Percentiles rank a stretch among this genome's conserved stretches.
phyloP scores from a whole-genome alignment of 2,329 filamentous ascomycete genomes.

The Colletotrichum trifolii region DNA sequence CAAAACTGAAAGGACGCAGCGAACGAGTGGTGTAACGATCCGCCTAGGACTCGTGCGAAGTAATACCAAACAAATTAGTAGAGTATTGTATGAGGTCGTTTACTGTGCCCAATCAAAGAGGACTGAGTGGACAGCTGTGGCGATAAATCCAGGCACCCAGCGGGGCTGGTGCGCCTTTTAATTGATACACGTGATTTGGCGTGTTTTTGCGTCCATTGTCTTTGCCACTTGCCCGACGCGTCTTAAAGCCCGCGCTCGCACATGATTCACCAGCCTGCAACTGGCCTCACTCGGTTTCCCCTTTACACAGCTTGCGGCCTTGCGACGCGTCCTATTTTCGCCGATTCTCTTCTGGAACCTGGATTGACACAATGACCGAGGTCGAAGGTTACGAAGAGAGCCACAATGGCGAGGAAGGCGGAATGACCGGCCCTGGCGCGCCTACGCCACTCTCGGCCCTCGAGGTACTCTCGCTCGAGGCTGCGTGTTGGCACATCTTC shows the following conservation, averaged over 20 bases:
- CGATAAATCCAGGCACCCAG: conserved; percentile 26
- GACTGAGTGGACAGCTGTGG: not conserved
- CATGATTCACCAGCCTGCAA: not conserved
- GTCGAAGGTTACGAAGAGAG: conserved; percentile 76
- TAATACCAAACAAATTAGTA: no score
- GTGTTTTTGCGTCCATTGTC: conserved; percentile 42
- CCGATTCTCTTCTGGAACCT: not conserved
- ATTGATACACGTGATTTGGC: conserved; percentile 51
- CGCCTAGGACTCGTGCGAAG: no score
- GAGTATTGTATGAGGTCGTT: not conserved
- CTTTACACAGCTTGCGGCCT: not conserved
- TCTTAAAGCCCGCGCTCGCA: conserved; percentile 37
- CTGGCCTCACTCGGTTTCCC: not conserved
- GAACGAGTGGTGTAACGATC: no score
- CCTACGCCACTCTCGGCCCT: conserved; percentile 87
- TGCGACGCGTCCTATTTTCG: not conserved
- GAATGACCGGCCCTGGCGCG: conserved; percentile 86
- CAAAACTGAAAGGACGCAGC: no score
- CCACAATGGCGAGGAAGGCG: conserved; percentile 74
- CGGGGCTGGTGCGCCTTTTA: conserved; percentile 5
- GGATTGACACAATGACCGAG: conserved; percentile 53
- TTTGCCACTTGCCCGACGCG: conserved; percentile 47
- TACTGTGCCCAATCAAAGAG: not conserved
- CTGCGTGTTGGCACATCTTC: not conserved
- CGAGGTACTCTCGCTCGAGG: conserved; percentile 70